Percentiles rank a stretch among this genome's conserved stretches.
phyloP scores from a whole-genome alignment of 1,284 basidiomycete species.

The Cystobasidium sp. region DNA sequence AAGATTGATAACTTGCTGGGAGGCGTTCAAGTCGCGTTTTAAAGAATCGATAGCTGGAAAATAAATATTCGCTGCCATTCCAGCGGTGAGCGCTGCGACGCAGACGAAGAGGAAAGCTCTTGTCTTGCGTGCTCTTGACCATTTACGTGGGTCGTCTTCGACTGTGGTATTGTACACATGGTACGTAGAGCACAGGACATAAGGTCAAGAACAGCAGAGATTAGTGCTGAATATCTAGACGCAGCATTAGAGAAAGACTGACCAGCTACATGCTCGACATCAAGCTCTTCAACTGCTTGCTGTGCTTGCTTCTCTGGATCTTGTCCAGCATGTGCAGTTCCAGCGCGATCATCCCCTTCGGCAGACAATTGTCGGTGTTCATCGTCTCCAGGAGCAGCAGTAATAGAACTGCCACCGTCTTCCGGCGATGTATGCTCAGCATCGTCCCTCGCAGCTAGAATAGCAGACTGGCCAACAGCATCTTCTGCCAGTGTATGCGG shows the following conservation, averaged over 20 bases:
- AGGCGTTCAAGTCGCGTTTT: constrained; percentile 50
- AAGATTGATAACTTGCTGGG: constrained; percentile 69
- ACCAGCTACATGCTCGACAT: constrained; percentile 36
- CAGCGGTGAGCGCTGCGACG: constrained; percentile 15
- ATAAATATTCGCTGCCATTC: constrained; percentile 63
- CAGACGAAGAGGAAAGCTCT: constrained; percentile 64
- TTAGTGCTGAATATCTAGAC: neutral
- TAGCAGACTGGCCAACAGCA: constrained; percentile 12
- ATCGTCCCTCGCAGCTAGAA: constrained; percentile 3
- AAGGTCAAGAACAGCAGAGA: neutral
- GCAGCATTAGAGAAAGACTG: neutral
- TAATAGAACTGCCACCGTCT: no score
- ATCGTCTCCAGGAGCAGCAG: neutral
- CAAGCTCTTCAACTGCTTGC: constrained; percentile 15
- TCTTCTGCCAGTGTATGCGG: constrained; percentile 11
- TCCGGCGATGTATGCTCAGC: neutral
- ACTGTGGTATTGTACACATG: constrained; percentile 61
- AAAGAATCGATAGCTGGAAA: constrained; percentile 53
- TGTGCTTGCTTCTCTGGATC: constrained; percentile 27
- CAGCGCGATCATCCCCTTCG: neutral
- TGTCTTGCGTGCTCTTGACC: constrained; percentile 70
- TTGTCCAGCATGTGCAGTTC: neutral
- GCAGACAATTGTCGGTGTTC: neutral
- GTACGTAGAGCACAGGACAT: neutral
- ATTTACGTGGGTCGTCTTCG: constrained; percentile 74